Evolutionary conservation across 2,329 filamentous ascomycete genomes (phyloP).

Genomic region (Aspergillus sp.): DNA sequence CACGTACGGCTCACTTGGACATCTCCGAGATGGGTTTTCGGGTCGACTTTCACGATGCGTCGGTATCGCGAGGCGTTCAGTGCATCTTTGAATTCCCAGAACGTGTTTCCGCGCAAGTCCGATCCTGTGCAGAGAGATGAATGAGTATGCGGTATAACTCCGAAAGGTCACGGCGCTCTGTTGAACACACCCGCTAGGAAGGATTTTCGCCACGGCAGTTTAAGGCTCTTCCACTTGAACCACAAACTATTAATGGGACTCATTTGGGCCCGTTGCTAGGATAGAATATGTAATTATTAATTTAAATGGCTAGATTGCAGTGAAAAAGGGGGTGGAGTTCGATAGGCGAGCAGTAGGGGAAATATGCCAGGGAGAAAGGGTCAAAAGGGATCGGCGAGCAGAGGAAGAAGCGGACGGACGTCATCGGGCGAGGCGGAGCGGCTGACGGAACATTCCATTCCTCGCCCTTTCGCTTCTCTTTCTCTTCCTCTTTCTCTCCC

Average conservation of each 20-base stretch:
- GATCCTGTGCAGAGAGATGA: conserved; percentile 45
- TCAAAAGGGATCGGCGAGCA: neutral
- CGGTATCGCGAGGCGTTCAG: conserved; percentile 55
- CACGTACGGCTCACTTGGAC: conserved; percentile 59
- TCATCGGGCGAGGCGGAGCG: neutral
- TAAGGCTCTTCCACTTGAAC: conserved; percentile 63
- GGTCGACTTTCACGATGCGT: conserved; percentile 58
- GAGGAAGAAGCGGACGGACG: neutral
- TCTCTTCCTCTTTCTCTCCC: conserved; percentile 3
- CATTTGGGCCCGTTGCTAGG: conserved; percentile 27
- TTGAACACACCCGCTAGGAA: conserved; percentile 55
- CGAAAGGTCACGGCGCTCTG: neutral
- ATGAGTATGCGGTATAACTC: conserved; percentile 2
- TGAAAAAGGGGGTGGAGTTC: conserved; percentile 2
- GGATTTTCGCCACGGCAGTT: conserved; percentile 61
- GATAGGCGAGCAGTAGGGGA: neutral
- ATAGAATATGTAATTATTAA: neutral
- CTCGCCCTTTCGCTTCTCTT: neutral
- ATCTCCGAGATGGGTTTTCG: conserved; percentile 56
- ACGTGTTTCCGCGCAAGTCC: conserved; percentile 64
- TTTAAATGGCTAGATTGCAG: neutral
- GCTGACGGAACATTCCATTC: neutral
- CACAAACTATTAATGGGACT: conserved; percentile 50
- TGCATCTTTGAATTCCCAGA: conserved; percentile 65
- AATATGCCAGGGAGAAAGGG: neutral